Evolutionary conservation across 2,329 filamentous ascomycete species (phyloP), one percentile per base, ranked within the genome.

Genomic region (Colletotrichum australisinense): DNA sequence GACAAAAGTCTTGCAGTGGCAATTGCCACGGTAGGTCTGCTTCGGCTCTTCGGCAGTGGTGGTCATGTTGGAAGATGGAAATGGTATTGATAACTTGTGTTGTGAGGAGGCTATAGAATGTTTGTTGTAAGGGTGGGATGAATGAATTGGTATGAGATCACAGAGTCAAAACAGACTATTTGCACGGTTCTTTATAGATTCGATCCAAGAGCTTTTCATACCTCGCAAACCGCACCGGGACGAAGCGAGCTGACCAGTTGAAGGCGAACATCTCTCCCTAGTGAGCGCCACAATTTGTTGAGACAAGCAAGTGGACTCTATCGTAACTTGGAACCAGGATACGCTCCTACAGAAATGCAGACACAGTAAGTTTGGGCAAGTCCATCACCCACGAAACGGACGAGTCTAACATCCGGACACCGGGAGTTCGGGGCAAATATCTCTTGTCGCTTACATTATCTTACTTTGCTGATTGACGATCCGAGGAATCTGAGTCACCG

Each of bases 1-100:
- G 74, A 89, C 82, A 75, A 88, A 89, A 52, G 84, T 83, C 6
- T 83, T 85, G 79, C 89, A 91, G 79, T 90, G 88, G 83, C 89
- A 91, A 79, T 88, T 90, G 79, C 88, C 89, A 26, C 88, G 83
- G 79, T 90, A 88, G 16, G 84, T 86, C 74, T 83, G 55, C 28
- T 66, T 66, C 2, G 46, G 55, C n/a, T 71, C 67, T 46, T 71
- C 56, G 28, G 56, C 60, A 24, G 56, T 3, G 11, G 16, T 22
- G n/a, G 55, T 32, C 71, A 73, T 72, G 30, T 3, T 63, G 58
- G 16, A 9, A 49, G 6, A 11, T 22, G 24, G 1, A 22, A 28
- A 32, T 28, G 32, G 32, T 22, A 4, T 49, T 11, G 19, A 11
- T n/a, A 3, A 26, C 8, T 4, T 60, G 19, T 19, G 19, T 26